Base-by-base conservation (phyloP, 345 rosid species). In the Lepidium africanum region DNA sequence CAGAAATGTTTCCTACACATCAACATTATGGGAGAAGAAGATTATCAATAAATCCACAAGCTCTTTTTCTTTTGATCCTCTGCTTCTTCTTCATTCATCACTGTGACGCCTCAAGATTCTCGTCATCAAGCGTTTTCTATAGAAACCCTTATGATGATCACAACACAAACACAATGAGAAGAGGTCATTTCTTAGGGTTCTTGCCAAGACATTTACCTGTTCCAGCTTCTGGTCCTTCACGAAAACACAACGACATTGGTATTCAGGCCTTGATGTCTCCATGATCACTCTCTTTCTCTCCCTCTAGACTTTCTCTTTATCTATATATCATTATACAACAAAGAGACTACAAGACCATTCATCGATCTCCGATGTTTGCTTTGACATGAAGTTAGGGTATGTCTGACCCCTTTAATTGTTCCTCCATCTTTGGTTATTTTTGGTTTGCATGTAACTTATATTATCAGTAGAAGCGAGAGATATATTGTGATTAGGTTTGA, bases 211-310 rank as follows among this genome's bases (percentile, higher is more conserved):
- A 83, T 71, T 78, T 90, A 1, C 98, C 96, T 0, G 77, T 92
- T 49, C 98, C 98, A 41, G 77, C 85, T 62, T 92, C 98, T 39
- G 98, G 86, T 61, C 98, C 98, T 62, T 92, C 98, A 57, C 78
- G 96, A 78, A 87, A 86, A 71, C 96, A 90, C 81, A 92, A 92
- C 63, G 91, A 73, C 63, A 82, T 92, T 79, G 98, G 96, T 52
- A 37, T 60, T 43, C 73, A 74, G 60, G 58, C 68, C 67, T 78
- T 83, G 49, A 78, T 87, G 63, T 79, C 72, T 66, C 84, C 87
- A 81, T 81, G 76, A 76, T 86, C 82, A 89, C 17, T 79, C 76
- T 21, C 23, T 21, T 15, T 79, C 76, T 21, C 23, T 21, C 23
- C 23, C 23, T 55, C 27, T 55, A 6, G 27, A 54, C 10, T 7